phyloP scores from a whole-genome alignment of 345 rosid genomes.

The Arabidopsis arenosa region DNA sequence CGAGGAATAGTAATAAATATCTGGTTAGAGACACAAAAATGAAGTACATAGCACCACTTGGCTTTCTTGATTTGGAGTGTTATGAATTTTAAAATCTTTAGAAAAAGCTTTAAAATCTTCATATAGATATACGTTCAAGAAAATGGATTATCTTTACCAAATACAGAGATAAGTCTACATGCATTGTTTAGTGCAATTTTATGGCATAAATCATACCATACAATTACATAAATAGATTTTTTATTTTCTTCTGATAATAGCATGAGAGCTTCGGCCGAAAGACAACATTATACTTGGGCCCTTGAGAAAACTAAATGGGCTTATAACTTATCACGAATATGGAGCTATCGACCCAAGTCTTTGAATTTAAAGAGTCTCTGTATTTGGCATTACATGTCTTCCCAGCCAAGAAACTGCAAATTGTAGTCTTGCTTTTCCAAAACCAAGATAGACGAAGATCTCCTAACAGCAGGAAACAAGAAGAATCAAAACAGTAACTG shows the following conservation, averaged over 20 bases:
- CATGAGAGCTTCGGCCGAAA: no score
- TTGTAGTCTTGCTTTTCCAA: not conserved
- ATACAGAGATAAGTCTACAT: no score
- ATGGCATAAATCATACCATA: no score
- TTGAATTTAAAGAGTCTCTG: not conserved
- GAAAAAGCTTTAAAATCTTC: not conserved
- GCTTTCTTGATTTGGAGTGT: not conserved
- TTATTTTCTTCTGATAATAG: no score
- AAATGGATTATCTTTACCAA: no score
- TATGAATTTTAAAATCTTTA: not conserved
- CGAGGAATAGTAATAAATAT: not conserved
- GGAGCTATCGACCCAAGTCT: not conserved
- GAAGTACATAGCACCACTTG: constrained; percentile 3
- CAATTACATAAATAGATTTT: no score
- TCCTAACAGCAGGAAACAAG: no score
- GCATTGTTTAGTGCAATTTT: no score
- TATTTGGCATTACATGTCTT: not conserved
- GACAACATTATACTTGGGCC: no score
- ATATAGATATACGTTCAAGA: no score
- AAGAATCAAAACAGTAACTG: no score
- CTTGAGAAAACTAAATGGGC: no score
- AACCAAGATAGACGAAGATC: not conserved
- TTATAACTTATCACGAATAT: not conserved
- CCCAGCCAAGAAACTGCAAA: not conserved
- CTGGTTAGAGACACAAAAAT: not conserved